Evolutionary conservation across 2,329 filamentous ascomycete genomes (phyloP), one percentile per base, ranked within the genome.

Genomic region (Penicillium hesseltinei): DNA sequence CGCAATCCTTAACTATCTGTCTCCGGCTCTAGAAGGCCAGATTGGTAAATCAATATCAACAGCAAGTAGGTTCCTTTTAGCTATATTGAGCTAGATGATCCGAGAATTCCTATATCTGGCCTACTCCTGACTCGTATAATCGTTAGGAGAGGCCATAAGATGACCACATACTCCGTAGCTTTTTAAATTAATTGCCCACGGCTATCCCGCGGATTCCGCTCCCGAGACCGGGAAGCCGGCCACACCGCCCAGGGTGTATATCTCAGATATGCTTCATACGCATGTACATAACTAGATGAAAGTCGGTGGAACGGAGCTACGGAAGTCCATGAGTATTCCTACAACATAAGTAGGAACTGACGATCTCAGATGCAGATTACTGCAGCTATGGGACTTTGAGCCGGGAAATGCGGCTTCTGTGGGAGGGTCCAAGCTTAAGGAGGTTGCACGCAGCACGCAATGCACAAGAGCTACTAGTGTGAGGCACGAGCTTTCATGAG

Each of bases 401-500:
- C 25, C 36, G 29, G 29, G 39, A 33, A n/a, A 46, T 35, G 39
- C 39, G 50, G 29, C 42, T 36, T 51, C 38, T 51, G n/a, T 49
- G n/a, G n/a, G 44, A 33, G 19, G 50, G 50, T 25, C 50, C 21
- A 52, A 52, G 49, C 38, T 44, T 35, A 23, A 8, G 50, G 29
- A 40, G n/a, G 47, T 49, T 10, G 23, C 47, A 50, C 42, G 42
- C 45, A 47, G 44, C 44, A 35, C 38, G 49, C 39, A 36, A 52
- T 52, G 50, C 50, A 52, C 6, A 10, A 44, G 42, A 52, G 50
- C 39, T 52, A 43, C 50, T 52, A 52, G 50, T 52, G 50, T 33
- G 49, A 33, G 21, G 39, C 49, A 51, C 49, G 49, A 51, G 49
- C 49, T 51, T 51, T 45, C n/a, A 21, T 49, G 27, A 33, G 15